Conservation (phyloP, 148 eudicot genomes). For the Chenopodium berlandieri region DNA sequence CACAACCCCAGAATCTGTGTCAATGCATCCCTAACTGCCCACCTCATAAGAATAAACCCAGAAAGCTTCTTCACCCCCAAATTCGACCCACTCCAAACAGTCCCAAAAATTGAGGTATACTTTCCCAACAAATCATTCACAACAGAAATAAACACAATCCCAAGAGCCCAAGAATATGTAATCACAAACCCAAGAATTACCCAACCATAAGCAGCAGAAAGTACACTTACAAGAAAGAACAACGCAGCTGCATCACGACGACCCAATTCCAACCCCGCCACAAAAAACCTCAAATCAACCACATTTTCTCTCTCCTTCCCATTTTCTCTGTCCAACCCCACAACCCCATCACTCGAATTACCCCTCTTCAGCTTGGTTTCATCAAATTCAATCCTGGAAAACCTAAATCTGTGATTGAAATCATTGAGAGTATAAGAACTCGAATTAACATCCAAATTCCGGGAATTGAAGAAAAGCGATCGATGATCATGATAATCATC, state of each 20-base stretch:
- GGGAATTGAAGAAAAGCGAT: conserved; percentile 36
- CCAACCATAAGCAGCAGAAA: conserved; percentile 74
- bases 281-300: conserved; percentile 46
- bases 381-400: conserved; percentile 35
- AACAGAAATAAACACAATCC: conserved; percentile 62
- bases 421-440: conserved; percentile 30
- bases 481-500: conserved; percentile 48
- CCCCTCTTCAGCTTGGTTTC: neutral
- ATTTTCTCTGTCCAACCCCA: neutral
- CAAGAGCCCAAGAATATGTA: conserved; percentile 73
- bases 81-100: conserved; percentile 57
- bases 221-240: conserved; percentile 50
- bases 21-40: conserved; percentile 86
- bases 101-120: conserved; percentile 38
- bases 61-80: conserved; percentile 73
- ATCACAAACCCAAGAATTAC: conserved; percentile 70
- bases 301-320: conserved; percentile 30
- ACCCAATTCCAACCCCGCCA: conserved; percentile 64
- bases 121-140: conserved; percentile 57
- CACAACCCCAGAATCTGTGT: conserved; percentile 79
- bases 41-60: conserved; percentile 74
- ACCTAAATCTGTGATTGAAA: conserved; percentile 36
- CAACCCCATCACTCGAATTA: conserved; percentile 17
- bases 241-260: conserved; percentile 57
- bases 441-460: conserved; percentile 32